These are phyloP conservation scores for Pseudogymnoascus sp. DNA, from an alignment of 2,329 filamentous ascomycete genomes.

Conservation along the genomic window DNA sequence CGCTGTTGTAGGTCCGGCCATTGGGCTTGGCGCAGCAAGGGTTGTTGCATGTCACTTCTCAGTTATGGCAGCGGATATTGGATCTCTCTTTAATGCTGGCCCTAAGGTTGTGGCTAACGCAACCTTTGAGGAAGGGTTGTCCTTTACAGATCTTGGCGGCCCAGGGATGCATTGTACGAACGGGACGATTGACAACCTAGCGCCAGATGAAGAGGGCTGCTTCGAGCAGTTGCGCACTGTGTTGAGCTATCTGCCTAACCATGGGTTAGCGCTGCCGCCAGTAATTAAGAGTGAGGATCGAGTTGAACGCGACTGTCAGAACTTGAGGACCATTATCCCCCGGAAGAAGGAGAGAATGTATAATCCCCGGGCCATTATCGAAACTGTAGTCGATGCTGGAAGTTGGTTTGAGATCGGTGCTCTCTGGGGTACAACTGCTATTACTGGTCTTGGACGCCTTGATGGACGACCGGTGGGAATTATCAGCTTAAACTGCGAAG, in stretches of 20 bases:
- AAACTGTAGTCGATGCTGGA: conserved; percentile 44
- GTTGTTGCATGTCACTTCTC: conserved; percentile 57
- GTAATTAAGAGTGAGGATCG: conserved; percentile 40
- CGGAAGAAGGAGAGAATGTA: conserved; percentile 53
- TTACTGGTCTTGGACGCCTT: conserved; percentile 52
- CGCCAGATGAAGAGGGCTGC: conserved; percentile 50
- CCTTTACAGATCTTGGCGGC: conserved; percentile 52
- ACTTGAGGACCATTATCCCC: conserved; percentile 49
- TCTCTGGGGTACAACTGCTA: conserved; percentile 55
- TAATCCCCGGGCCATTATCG: conserved; percentile 49
- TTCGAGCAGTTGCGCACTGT: conserved; percentile 54
- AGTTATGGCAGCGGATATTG: conserved; percentile 58
- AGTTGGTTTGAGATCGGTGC: conserved; percentile 59
- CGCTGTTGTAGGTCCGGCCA: conserved; percentile 55
- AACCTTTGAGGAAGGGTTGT: conserved; percentile 56
- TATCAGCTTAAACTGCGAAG: conserved; percentile 53
- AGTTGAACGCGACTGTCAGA: conserved; percentile 39
- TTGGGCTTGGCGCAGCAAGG: conserved; percentile 54
- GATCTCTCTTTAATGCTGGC: conserved; percentile 56
- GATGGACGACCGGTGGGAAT: conserved; percentile 51
- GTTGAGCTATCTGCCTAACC: conserved; percentile 50
- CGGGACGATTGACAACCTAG: conserved; percentile 59
- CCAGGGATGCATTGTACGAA: conserved; percentile 56
- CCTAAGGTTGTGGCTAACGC: conserved; percentile 54
- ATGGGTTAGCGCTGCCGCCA: conserved; percentile 48